A percentile compares a stretch with the other conserved stretches of the same genome.
phyloP scores from a whole-genome alignment of 1,284 basidiomycete genomes.

The Irpex rosettiformis region DNA sequence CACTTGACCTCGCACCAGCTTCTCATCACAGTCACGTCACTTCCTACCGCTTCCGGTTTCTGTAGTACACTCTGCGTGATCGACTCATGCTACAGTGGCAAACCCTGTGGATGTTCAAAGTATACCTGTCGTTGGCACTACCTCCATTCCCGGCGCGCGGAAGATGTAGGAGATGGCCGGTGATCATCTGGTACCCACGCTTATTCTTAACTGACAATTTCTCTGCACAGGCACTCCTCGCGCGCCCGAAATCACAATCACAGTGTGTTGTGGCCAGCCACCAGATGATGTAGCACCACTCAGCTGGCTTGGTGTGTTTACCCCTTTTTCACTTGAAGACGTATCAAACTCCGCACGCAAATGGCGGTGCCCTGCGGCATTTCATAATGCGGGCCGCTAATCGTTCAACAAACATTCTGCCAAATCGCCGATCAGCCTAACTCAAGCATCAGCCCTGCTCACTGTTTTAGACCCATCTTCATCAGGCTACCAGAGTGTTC shows the following conservation, averaged over 20 bases:
- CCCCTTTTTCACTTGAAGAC: background rate
- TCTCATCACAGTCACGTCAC: background rate
- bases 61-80: background rate
- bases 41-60: background rate
- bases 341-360: background rate
- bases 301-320: background rate
- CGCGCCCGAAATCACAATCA: background rate
- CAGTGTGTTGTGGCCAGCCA: background rate
- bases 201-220: background rate
- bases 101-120: background rate
- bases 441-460: background rate
- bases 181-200: conserved; percentile 1
- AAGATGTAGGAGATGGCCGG: background rate
- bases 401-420: background rate
- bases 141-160: background rate
- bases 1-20: background rate
- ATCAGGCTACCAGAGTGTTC: background rate
- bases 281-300: background rate
- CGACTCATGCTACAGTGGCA: background rate
- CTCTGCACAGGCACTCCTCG: background rate
- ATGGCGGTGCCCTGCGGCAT: background rate
- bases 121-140: background rate
- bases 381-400: background rate
- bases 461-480: background rate
- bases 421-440: background rate